Evolutionary conservation across 148 eudicot genomes (phyloP), one percentile per base, ranked within the genome.

Genomic region (Rhododendron simsii): DNA sequence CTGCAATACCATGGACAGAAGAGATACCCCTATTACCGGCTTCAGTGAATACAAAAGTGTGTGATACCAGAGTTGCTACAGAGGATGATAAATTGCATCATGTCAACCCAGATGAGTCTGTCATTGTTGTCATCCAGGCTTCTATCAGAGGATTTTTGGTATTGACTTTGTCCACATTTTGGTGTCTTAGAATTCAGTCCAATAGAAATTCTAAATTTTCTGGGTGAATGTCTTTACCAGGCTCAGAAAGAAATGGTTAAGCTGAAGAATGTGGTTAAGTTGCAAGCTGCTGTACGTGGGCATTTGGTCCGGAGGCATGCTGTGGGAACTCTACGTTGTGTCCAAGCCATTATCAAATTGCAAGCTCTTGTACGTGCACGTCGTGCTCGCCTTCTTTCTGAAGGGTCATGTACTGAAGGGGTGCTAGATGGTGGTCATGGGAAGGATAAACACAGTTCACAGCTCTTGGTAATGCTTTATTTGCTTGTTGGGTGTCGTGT

Each of bases 231-330:
- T 80, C 7, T 88, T 78, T 89, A 48, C 45, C 88, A 96, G 99
- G 95, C 98, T 61, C 91, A 87, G 87, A 91, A 87, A 86, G 86
- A 69, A 75, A 84, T 90, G 78, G 48, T 90, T 84, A 89, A 91
- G 88, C 91, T 93, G 81, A 93, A 94, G 88, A 92, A 92, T 78
- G 84, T 90, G 77, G 86, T 93, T 71, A 96, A 91, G 85, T 87
- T 96, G 91, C 99, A 96, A 93, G 98, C 99, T 90, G 96, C 92
- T 80, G 91, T 95, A 79, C 94, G 98, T 55, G 99, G 98, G 20
- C 92, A 96, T 86, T 85, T 96, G 79, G 99, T 92, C 53, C 92
- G 99, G 39, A 90, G 91, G 85, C 91, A 95, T 82, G 99, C 99
- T 85, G 91, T 95, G 86, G 98, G 93, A 85, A 92, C 96, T 84